A percentile compares a stretch with the other conserved stretches of the same genome.
Conservation (phyloP, 768 basidiomycete genomes). For the Termitomyces bulborhizus region DNA sequence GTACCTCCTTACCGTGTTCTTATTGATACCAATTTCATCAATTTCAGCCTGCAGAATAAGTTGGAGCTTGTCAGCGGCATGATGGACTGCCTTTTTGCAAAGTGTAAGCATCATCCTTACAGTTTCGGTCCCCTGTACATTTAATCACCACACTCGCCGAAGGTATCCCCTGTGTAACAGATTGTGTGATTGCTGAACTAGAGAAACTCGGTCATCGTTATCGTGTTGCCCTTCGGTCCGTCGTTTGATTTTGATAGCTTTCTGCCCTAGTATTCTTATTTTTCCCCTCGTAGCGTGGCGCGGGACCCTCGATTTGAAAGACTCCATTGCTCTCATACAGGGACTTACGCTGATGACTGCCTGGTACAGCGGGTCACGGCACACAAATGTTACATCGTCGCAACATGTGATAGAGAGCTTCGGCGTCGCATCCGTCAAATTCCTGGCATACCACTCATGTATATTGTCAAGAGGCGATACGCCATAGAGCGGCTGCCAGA, state of each 20-base stretch:
- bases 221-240: constrained; percentile 88
- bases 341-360: constrained; percentile 99
- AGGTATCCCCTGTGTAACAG: constrained; percentile 99
- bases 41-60: constrained; percentile 97
- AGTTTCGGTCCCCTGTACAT: background rate
- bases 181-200: constrained; percentile 97
- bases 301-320: constrained; percentile 97
- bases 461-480: constrained; percentile 87
- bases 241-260: constrained; percentile 1
- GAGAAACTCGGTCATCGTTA: constrained; percentile 97
- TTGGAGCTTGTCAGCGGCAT: constrained; percentile 94
- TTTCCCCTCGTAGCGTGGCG: constrained; percentile 62
- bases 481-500: constrained; percentile 95
- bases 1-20: constrained; percentile 96
- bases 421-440: constrained; percentile 88
- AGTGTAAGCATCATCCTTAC: constrained; percentile 49
- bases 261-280: background rate
- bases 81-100: constrained; percentile 99
- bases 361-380: constrained; percentile 92
- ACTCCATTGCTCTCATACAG: constrained; percentile 83
- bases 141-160: constrained; percentile 5
- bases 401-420: constrained; percentile 95
- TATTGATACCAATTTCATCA: constrained; percentile 99
- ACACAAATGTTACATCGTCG: constrained; percentile 95
- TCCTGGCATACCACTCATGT: constrained; percentile 94